phyloP scores from a whole-genome alignment of 768 basidiomycete species.

The Mycena metata region DNA sequence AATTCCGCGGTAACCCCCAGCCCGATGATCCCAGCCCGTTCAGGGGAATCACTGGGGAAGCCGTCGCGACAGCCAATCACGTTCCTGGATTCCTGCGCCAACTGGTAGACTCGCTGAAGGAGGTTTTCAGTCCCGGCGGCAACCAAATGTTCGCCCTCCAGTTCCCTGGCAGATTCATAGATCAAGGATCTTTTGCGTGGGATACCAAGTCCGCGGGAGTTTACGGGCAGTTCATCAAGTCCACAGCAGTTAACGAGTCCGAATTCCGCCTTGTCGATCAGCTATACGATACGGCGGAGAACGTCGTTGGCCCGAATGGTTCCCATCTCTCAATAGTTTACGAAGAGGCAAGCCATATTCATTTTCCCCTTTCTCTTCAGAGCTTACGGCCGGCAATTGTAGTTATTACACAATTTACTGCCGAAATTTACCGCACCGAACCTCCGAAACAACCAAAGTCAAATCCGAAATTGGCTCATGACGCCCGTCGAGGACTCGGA shows the following conservation, averaged over 20 bases:
- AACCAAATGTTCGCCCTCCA: slow-evolving; percentile 46
- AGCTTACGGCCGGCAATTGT: no score
- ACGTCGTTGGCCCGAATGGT: slow-evolving; percentile 44
- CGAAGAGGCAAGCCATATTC: slow-evolving; percentile 38
- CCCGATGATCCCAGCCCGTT: no score
- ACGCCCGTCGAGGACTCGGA: slow-evolving; percentile 40
- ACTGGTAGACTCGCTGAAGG: slow-evolving; percentile 8
- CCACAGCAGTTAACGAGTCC: slow-evolving; percentile 44
- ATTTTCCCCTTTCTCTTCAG: no score
- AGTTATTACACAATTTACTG: slow-evolving; percentile 45
- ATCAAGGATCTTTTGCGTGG: slow-evolving; percentile 43
- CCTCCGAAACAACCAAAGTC: slow-evolving; percentile 41
- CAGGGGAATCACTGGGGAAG: no score
- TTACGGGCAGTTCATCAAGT: slow-evolving; percentile 37
- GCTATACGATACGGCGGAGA: slow-evolving; percentile 41
- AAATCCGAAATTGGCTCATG: slow-evolving; percentile 46
- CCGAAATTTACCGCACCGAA: slow-evolving; percentile 36
- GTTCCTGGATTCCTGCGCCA: neutral
- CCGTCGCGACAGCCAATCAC: neutral
- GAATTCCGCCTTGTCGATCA: slow-evolving; percentile 48
- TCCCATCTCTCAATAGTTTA: slow-evolving; percentile 46
- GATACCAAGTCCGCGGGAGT: slow-evolving; percentile 41
- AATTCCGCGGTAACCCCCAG: no score
- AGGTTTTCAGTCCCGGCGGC: slow-evolving; percentile 41
- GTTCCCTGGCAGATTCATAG: slow-evolving; percentile 46